Evolutionary conservation across 257 asterid genomes (phyloP), one percentile per base, ranked within the genome.

Genomic region (Fraxinus anomala): DNA sequence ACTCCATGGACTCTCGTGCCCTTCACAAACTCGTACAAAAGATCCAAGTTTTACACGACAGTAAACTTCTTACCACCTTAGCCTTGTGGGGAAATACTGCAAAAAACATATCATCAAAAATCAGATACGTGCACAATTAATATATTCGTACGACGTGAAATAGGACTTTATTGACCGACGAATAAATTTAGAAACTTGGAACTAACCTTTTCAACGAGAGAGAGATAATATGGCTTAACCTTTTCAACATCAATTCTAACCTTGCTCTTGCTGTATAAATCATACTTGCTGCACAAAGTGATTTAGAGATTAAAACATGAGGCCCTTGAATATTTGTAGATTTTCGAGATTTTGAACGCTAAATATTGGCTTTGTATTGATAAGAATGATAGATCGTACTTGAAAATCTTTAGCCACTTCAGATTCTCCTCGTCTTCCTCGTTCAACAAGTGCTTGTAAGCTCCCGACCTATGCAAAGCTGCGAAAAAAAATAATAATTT

Each of bases 221-320:
- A 93, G 39, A 91, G 81, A 76, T 93, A 93, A 73, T 92, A 92
- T 12, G 97, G 94, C 80, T 90, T 92, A 42, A 92, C 96, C 70
- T 86, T 83, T 82, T 91, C 96, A 51, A 90, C 92, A 68, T 89
- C 90, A 66, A 92, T 42, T 71, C 87, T 69, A 28, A 86, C 94
- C 83, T 92, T 92, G 84, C 96, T 92, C 85, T 92, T 94, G 88
- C 95, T 94, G 85, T 90, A 92, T 0, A 92, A 81, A 77, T 94
- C 98, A 72, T 92, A 94, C 56, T 92, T 94, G 86, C 98, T 92
- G 92, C 83, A 81, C 5, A 83, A 72, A 0, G 0, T 24, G 36
- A 39, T 23, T 13, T 1, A 30, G 42, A 28, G 24, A 49, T 63
- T 69, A 34, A 77, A 21, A 21, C 51, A 37, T 2, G 12, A 19